phyloP scores from a whole-genome alignment of 345 rosid genomes.

The Eucalyptus lansdowneana region DNA sequence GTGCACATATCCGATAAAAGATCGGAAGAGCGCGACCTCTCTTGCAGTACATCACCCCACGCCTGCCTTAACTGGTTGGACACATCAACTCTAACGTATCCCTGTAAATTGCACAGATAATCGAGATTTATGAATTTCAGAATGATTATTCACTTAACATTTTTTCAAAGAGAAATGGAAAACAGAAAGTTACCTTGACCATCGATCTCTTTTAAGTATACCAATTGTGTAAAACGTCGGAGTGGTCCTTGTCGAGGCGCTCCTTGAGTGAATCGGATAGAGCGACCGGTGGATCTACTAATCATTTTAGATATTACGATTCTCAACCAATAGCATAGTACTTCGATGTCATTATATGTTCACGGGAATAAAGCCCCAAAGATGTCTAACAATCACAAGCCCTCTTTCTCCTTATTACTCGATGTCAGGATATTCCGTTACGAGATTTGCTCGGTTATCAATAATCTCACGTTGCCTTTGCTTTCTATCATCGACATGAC shows the following conservation, averaged over 20 bases:
- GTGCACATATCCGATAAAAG: background rate
- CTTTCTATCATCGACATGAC: background rate
- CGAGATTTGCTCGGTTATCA: background rate
- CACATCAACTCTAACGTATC: background rate
- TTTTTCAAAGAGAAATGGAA: background rate
- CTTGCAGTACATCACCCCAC: background rate
- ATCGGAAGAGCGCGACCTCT: background rate
- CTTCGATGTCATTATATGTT: background rate
- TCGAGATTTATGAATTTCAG: background rate
- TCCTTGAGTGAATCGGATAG: background rate
- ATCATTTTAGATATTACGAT: background rate
- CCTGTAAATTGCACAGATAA: background rate
- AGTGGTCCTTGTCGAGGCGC: fast-evolving
- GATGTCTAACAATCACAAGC: background rate
- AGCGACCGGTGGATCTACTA: background rate
- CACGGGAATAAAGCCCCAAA: background rate
- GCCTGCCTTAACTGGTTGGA: background rate
- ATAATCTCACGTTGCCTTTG: background rate
- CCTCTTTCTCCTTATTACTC: background rate
- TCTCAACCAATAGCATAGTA: background rate
- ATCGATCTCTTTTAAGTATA: background rate
- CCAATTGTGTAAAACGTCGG: fast-evolving
- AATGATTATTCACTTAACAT: background rate
- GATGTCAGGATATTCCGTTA: background rate
- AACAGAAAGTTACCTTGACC: background rate